Evolutionary conservation across 352 stramenopile species (phyloP).

Genomic region (Blastocystis sp.): DNA sequence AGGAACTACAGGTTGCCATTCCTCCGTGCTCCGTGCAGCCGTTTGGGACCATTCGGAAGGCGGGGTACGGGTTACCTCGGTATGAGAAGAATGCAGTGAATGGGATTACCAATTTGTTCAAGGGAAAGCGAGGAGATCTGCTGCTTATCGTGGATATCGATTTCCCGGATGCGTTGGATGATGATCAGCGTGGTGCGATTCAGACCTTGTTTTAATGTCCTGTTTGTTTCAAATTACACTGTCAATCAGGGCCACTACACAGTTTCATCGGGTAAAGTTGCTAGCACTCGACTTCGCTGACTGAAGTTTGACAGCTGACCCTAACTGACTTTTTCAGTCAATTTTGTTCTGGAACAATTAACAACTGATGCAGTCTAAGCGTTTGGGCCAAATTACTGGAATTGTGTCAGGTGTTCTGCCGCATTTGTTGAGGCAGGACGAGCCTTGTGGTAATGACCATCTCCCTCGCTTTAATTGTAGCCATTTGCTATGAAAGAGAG

Average conservation of each 20-base stretch:
- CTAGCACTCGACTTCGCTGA: too few species aligned
- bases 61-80: neutral
- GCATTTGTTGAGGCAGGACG: too few species aligned
- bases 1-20: neutral
- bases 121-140: slow-evolving; percentile 31
- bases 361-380: too few species aligned
- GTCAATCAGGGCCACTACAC: neutral
- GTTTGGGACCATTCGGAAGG: slow-evolving; percentile 4
- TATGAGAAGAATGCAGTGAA: neutral
- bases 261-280: too few species aligned
- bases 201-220: neutral
- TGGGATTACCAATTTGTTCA: neutral
- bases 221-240: slow-evolving; percentile 23
- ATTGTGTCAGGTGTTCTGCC: too few species aligned
- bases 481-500: neutral
- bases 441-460: too few species aligned
- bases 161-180: slow-evolving; percentile 17
- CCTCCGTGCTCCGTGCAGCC: neutral
- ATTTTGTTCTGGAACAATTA: too few species aligned
- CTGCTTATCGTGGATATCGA: slow-evolving; percentile 28
- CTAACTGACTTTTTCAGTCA: too few species aligned
- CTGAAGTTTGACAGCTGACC: too few species aligned
- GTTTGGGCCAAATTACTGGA: too few species aligned
- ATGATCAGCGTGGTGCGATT: slow-evolving; percentile 10
- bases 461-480: neutral